A percentile compares a stretch with the other conserved stretches of the same genome.
Evolutionary conservation across 2,329 filamentous ascomycete species (phyloP).

Genomic region (Talaromyces sp.): DNA sequence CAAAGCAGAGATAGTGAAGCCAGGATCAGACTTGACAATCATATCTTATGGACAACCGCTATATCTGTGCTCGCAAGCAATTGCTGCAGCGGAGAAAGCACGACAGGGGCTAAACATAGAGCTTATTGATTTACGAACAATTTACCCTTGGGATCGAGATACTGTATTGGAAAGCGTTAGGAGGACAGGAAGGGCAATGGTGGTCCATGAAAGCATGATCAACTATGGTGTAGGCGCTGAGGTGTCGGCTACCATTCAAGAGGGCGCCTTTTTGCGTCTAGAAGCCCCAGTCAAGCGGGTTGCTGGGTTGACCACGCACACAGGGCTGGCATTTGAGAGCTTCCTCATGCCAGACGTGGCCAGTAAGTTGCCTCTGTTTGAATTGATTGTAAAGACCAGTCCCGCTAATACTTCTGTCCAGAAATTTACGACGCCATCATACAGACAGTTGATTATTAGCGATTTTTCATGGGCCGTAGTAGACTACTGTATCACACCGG

Average conservation of each 20-base stretch:
- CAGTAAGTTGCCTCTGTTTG: conserved; percentile 54
- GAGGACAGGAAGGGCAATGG: conserved; percentile 79
- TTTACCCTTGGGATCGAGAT: conserved; percentile 87
- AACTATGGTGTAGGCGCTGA: conserved; percentile 87
- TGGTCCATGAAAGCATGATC: conserved; percentile 89
- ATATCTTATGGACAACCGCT: conserved; percentile 86
- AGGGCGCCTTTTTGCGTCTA: conserved; percentile 74
- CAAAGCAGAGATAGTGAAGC: conserved; percentile 77
- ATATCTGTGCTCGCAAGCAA: conserved; percentile 74
- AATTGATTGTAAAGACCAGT: background rate
- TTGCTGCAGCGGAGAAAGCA: conserved; percentile 69
- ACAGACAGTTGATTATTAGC: conserved; percentile 59
- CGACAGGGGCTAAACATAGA: conserved; percentile 67
- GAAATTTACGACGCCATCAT: conserved; percentile 69
- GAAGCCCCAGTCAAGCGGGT: conserved; percentile 82
- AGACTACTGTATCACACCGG: background rate
- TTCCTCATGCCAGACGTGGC: conserved; percentile 81
- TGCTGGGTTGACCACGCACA: conserved; percentile 85
- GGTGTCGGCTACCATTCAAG: conserved; percentile 81
- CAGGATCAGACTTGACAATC: conserved; percentile 74
- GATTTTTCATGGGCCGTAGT: background rate
- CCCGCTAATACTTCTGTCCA: conserved; percentile 24
- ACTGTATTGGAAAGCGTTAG: conserved; percentile 75
- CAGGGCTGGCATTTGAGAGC: conserved; percentile 71
- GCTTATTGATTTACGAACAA: conserved; percentile 78